Evolutionary conservation across 257 asterid species (phyloP), one percentile per base, ranked within the genome.

Genomic region (Gentiana dahurica): DNA sequence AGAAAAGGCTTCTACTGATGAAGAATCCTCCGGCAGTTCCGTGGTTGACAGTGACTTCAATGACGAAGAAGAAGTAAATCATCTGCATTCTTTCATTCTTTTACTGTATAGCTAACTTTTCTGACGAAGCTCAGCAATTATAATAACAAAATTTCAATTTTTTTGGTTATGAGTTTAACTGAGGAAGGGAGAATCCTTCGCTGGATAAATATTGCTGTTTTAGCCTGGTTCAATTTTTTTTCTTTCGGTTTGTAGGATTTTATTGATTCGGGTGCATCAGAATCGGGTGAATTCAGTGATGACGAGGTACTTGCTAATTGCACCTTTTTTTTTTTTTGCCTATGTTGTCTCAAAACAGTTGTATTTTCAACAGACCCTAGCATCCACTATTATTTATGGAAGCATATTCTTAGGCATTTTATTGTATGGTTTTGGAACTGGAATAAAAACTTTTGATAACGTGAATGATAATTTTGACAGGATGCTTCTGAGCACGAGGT

Each of bases 261-360:
- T 36, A 44, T 44, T 0, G 61, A 44, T 34, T 73, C 77, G 2
- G 86, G 65, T 52, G 85, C 71, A 36, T 69, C 85, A 0, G 81
- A 81, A 57, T 65, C 64, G 10, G 68, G 75, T 65, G 70, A 77
- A 46, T 54, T 51, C 64, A 68, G 81, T 3, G 73, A 69, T 9
- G 74, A 81, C 69, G 88, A 87, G 94, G 94, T 84, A 78, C 54
- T 34, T 67, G 66, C 63, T 54, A 59, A 64, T 66, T 65, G 33
- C 24, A 24, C 24, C 58, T 54, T 36, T 15, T 65, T 45, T 15
- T 65, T 45, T 58, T 58, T 12, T 13, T 36, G 24, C 15, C 15
- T 7, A 46, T 34, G 24, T 34, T 35, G 41, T 44, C 8, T 12
- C 36, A n/a, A 48, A 48, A 34, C 8, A 10, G 3, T 34, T 39